Evolutionary conservation across 169 alveolate species (phyloP), one percentile per base, ranked within the genome.

Genomic region (Babesia bovis): DNA sequence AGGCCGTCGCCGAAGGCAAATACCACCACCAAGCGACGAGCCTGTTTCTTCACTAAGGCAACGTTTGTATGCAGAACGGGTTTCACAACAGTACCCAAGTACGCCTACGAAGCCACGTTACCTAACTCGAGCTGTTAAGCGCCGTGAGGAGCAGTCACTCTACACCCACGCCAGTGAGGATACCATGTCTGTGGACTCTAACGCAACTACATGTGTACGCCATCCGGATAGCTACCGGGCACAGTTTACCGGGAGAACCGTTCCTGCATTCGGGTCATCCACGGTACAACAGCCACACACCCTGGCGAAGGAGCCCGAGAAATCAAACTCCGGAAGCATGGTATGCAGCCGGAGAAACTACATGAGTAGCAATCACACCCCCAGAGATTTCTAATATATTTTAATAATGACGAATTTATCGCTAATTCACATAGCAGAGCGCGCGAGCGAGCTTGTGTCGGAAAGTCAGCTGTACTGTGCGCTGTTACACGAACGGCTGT

Each of bases 281-380:
- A 17, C 60, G 5, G 1, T 19, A 32, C n/a, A n/a, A n/a, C 38
- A 36, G 38, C 73, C 73, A 47, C 73, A 63, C 60, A 63, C 60
- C 30, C 19, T 0, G 7, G n/a, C 58, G 32, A 21, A 10, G 17
- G 61, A 45, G 13, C 28, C n/a, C 25, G 40, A 49, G 32, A 38
- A 33, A 7, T 47, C 73, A 25, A 47, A 4, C 50, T 3, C 36
- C 30, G 33, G 40, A 15, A 49, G 51, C 50, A 23, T 41, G 49
- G 41, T 36, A 40, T 63, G 63, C 13, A 63, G 73, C 50, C 9
- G 73, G 7, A 9, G 44, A n/a, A 44, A 32, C 21, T 63, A 63
- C 49, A 19, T 63, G 33, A 63, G 15, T 30, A 55, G 52, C 1
- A 63, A 45, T 13, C 17, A 44, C 50, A 28, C 47, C 19, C 30